phyloP scores from a whole-genome alignment of 129 eudicot genomes.

The Cynara cardunculus region DNA sequence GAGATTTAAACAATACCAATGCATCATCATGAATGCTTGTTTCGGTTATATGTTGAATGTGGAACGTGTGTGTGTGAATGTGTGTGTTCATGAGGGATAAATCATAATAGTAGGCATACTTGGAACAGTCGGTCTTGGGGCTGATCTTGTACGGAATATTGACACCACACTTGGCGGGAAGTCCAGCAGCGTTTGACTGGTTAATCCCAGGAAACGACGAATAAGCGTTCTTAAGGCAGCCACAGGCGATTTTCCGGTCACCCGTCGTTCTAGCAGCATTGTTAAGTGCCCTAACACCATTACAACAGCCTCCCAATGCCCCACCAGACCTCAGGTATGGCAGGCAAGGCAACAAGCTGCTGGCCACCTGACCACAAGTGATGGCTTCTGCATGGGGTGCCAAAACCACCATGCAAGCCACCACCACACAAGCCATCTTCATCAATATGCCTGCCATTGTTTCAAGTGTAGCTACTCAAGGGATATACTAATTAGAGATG shows the following conservation, averaged over 20 bases:
- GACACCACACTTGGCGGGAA: conserved; percentile 46
- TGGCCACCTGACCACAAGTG: conserved; percentile 19
- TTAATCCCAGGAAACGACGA: not conserved
- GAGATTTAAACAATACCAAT: not conserved
- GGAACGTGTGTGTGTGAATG: not conserved
- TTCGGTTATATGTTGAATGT: not conserved
- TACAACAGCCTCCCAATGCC: conserved; percentile 13
- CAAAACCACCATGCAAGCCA: conserved; percentile 37
- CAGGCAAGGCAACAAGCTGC: conserved; percentile 26
- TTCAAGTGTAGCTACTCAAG: not conserved
- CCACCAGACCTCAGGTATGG: conserved; percentile 11
- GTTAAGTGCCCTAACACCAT: conserved; percentile 36
- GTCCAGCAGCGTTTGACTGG: conserved; percentile 21
- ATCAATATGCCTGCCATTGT: conserved; percentile 28
- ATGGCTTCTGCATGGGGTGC: conserved; percentile 37
- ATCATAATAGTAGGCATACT: conserved; percentile 13
- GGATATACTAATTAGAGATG: not conserved
- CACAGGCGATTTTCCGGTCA: conserved; percentile 29
- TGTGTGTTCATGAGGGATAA: not conserved
- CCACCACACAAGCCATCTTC: conserved; percentile 31
- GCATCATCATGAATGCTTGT: not conserved
- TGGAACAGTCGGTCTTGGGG: conserved; percentile 42
- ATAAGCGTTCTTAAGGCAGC: conserved; percentile 23
- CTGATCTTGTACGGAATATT: conserved; percentile 49
- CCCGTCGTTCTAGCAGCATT: conserved; percentile 26